Base-by-base conservation (phyloP, 2,329 filamentous ascomycete genomes). In the Diaporthe sp. region DNA sequence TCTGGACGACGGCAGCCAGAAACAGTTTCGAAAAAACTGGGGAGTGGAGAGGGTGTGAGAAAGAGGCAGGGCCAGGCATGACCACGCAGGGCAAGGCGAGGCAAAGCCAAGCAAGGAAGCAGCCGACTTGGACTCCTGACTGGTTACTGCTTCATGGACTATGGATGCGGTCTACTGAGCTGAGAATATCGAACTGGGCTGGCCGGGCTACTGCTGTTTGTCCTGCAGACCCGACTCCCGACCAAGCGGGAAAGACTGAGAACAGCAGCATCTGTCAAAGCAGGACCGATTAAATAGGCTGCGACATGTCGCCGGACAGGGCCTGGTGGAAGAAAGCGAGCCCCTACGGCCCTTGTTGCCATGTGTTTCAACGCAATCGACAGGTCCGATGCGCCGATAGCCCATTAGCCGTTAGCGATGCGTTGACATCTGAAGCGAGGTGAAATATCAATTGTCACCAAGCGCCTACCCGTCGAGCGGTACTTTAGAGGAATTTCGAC, bases 281-380 rank as follows among this genome's bases (percentile, higher is more conserved):
- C 13, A 53, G 35, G 59, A 53, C 39, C 35, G 35, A 71, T 55
- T 39, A 51, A 17, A 27, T 55, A 17, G 19, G 47, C 55, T 39
- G 44, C 56, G 59, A 71, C 32, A 59, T 55, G 25, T 63, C 22
- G 63, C 39, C 47, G 17, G 9, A 53, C 47, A 68, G 35, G 42
- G 58, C 44, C 56, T 44, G 4, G 44, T 42, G 32, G 56, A 44
- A 71, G 39, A 51, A 59, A 66, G 59, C 17, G 58, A 66, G 10
- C 12, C 27, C 59, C 39, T 10, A 30, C 27, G 27, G 5, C 56
- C 66, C 63, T 56, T 69, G 68, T 66, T 65, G 68, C 74, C 74
- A 74, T 74, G 72, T 73, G 74, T 73, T 73, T 74, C 51, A 65
- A 47, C 44, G 72, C 72, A 71, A 59, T 53, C 47, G 27, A 61